Evolutionary conservation across 2,329 filamentous ascomycete genomes (phyloP).

Genomic region (Aspergillus felis): DNA sequence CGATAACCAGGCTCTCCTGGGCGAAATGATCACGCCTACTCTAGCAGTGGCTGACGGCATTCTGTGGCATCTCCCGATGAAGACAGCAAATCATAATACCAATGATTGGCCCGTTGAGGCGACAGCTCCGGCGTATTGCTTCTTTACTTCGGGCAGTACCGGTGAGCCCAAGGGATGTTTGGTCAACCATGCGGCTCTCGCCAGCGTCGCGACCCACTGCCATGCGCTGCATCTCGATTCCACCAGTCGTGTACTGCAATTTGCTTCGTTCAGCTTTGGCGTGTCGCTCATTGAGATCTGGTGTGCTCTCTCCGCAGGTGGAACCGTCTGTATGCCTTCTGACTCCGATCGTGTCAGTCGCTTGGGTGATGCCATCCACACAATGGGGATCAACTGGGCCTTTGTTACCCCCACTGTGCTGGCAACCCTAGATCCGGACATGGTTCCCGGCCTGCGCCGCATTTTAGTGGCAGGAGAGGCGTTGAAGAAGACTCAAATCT

Average conservation of each 20-base stretch:
- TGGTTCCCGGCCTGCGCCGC: slow-evolving; percentile 6
- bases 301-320: background rate
- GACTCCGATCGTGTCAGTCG: background rate
- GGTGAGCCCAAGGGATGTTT: slow-evolving; percentile 6
- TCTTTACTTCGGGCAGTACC: slow-evolving; percentile 6
- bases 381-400: slow-evolving; percentile 33
- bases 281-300: slow-evolving; percentile 5
- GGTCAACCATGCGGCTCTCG: slow-evolving; percentile 1
- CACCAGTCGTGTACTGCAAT: background rate
- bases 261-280: slow-evolving; percentile 5
- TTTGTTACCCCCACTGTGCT: slow-evolving; percentile 34
- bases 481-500: background rate
- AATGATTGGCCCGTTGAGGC: background rate
- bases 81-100: background rate
- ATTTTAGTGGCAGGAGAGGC: slow-evolving; percentile 9
- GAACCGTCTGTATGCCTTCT: slow-evolving; percentile 5
- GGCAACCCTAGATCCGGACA: slow-evolving; percentile 14
- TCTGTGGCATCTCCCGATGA: background rate
- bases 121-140: background rate
- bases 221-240: background rate
- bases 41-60: background rate
- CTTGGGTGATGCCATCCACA: slow-evolving; percentile 11
- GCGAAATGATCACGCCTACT: background rate
- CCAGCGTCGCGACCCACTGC: background rate
- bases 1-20: background rate